A percentile compares a stretch with the other conserved stretches of the same genome.
Evolutionary conservation across 768 basidiomycete genomes (phyloP).

Genomic region (Sistotremastrum niveocremeum): DNA sequence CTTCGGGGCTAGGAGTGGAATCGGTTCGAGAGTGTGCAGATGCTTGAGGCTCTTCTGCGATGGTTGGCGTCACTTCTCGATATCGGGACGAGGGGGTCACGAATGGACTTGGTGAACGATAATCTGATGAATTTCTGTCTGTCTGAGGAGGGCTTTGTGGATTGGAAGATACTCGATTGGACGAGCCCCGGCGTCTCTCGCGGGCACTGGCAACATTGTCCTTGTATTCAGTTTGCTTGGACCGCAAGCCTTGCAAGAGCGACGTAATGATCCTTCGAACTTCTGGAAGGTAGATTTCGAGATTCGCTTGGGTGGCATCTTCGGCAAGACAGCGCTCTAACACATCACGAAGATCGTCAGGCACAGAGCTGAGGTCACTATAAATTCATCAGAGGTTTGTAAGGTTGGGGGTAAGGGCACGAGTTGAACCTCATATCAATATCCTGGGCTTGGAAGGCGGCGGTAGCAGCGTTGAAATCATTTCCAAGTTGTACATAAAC

Average conservation of each 20-base stretch:
- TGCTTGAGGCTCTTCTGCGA: no score
- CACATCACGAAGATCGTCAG: conserved; percentile 75
- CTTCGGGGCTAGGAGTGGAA: no score
- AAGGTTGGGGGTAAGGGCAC: conserved; percentile 6
- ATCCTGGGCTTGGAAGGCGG: conserved; percentile 71
- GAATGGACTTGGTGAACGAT: no score
- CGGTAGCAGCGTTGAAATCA: conserved; percentile 89
- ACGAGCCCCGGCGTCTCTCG: no score
- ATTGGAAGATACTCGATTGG: no score
- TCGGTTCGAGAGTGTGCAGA: no score
- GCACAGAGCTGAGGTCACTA: conserved; percentile 81
- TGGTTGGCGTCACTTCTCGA: no score
- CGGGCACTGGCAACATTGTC: no score
- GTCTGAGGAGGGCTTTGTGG: no score
- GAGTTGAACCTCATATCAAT: conserved; percentile 84
- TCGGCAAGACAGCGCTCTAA: conserved; percentile 88
- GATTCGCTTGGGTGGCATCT: conserved; percentile 72
- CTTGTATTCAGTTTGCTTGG: conserved; percentile 72
- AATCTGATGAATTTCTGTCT: no score
- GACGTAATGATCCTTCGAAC: conserved; percentile 88
- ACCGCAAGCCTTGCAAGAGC: conserved; percentile 85
- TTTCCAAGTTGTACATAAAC: conserved; percentile 95
- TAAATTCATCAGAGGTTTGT: conserved; percentile 6
- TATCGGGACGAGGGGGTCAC: no score
- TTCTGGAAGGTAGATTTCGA: conserved; percentile 79